These are phyloP conservation scores for Fusarium pseudograminearum DNA, from an alignment of 2,329 filamentous ascomycete genomes.

Conservation along the genomic window DNA sequence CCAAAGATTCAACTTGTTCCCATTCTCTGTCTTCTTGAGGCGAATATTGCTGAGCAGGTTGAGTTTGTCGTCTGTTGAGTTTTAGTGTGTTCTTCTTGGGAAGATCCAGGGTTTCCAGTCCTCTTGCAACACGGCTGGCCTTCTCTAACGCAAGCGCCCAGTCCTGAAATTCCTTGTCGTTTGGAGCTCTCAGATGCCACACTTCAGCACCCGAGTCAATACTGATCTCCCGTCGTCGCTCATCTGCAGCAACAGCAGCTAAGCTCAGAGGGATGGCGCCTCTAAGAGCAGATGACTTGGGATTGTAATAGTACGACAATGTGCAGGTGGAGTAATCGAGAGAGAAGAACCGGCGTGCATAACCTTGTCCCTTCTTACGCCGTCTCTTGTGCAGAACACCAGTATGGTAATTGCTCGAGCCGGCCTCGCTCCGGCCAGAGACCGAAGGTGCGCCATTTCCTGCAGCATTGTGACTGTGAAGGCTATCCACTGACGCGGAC, in stretches of 20 bases:
- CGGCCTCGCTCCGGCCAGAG: conserved; percentile 64
- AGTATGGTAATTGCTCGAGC: conserved; percentile 75
- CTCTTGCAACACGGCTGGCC: conserved; percentile 76
- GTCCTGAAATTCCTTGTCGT: conserved; percentile 84
- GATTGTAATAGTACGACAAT: conserved; percentile 95
- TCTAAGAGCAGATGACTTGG: conserved; percentile 89
- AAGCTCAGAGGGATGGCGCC: conserved; percentile 93
- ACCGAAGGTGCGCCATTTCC: conserved; percentile 62
- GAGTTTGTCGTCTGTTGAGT: conserved; percentile 45
- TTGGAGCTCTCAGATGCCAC: conserved; percentile 91
- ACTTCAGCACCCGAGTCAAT: conserved; percentile 97
- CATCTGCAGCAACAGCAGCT: conserved; percentile 90
- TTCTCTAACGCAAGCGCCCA: conserved; percentile 90
- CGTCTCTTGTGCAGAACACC: conserved; percentile 90
- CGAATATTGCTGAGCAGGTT: conserved; percentile 51
- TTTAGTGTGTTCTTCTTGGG: conserved; percentile 46
- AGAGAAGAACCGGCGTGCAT: conserved; percentile 93
- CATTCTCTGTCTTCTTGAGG: conserved; percentile 82
- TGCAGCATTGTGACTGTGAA: conserved; percentile 63
- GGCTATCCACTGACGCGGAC: conserved; percentile 70
- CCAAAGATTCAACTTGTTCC: conserved; percentile 85
- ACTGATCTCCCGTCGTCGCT: conserved; percentile 88
- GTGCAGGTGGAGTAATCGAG: conserved; percentile 95
- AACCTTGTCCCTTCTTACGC: conserved; percentile 93
- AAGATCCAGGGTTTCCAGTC: conserved; percentile 57